These are phyloP conservation scores for Alternaria sp. DNA, from an alignment of 2,329 filamentous ascomycete genomes.

Conservation along the genomic window DNA sequence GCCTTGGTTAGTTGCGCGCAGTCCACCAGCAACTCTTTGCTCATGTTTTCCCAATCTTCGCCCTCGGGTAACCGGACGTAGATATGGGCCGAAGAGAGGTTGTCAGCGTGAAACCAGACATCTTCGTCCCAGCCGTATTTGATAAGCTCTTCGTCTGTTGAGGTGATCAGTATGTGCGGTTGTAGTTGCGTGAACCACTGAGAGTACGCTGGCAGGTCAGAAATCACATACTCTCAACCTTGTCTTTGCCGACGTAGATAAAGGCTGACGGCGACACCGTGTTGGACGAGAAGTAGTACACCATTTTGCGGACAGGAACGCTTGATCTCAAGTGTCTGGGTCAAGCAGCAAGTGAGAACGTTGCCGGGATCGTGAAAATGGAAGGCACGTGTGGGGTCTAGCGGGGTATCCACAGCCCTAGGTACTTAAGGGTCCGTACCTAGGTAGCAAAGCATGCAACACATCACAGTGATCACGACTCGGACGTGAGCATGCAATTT, in stretches of 20 bases:
- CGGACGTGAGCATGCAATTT: background rate
- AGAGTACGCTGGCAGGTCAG: background rate
- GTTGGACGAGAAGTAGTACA: conserved; percentile 93
- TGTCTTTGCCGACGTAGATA: conserved; percentile 98
- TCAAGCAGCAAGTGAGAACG: background rate
- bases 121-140: conserved; percentile 94
- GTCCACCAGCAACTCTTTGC: conserved; percentile 76
- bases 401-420: conserved; percentile 24
- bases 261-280: conserved; percentile 81
- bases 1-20: conserved; percentile 98
- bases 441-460: background rate
- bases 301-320: conserved; percentile 64
- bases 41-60: conserved; percentile 83
- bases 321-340: background rate
- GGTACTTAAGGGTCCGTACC: conserved; percentile 5
- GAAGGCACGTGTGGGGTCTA: conserved; percentile 38
- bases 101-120: conserved; percentile 99
- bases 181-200: background rate
- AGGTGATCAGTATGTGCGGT: background rate
- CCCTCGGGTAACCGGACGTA: conserved; percentile 85
- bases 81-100: conserved; percentile 94
- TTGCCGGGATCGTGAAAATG: conserved; percentile 30
- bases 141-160: conserved; percentile 90
- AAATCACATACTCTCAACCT: conserved; percentile 83
- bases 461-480: background rate